phyloP scores from a whole-genome alignment of 176 grass and related monocot species.

The Paspalum vaginatum region DNA sequence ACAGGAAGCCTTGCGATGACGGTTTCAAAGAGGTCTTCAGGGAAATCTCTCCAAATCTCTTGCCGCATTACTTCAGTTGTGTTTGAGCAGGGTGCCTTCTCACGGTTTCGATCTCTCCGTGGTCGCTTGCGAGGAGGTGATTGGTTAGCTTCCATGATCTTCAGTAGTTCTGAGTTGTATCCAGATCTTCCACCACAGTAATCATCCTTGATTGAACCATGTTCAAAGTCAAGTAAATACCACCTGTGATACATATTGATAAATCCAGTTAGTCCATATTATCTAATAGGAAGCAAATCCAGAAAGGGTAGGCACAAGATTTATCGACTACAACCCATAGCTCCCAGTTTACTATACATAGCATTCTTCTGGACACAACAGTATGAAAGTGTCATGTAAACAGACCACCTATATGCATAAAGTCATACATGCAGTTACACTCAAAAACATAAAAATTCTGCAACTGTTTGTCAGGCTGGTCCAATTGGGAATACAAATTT shows the following conservation, averaged over 20 bases:
- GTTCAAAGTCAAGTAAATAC: constrained; percentile 77
- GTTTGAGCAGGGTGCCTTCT: constrained; percentile 52
- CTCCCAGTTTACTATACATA: neutral
- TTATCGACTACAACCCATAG: neutral
- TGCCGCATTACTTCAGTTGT: constrained; percentile 65
- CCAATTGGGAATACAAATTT: neutral
- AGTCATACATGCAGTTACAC: neutral
- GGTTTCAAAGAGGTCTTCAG: constrained; percentile 85
- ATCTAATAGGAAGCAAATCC: neutral
- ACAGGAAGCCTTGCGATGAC: constrained; percentile 87
- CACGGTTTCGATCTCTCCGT: constrained; percentile 54
- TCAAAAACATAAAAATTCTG: neutral
- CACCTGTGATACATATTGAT: constrained; percentile 54
- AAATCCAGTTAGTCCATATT: constrained; percentile 27
- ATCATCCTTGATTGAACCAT: constrained; percentile 68
- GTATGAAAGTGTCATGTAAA: neutral
- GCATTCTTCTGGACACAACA: neutral
- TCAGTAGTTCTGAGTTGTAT: constrained; percentile 53
- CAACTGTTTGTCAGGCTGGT: neutral
- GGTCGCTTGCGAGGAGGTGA: constrained; percentile 59
- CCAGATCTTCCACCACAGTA: constrained; percentile 55
- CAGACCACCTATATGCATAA: neutral
- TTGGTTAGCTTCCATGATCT: constrained; percentile 66
- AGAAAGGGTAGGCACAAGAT: constrained; percentile 12
- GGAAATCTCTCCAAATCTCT: constrained; percentile 90